Base-by-base conservation (phyloP, 305 asterid genomes). In the Ajuga reptans region DNA sequence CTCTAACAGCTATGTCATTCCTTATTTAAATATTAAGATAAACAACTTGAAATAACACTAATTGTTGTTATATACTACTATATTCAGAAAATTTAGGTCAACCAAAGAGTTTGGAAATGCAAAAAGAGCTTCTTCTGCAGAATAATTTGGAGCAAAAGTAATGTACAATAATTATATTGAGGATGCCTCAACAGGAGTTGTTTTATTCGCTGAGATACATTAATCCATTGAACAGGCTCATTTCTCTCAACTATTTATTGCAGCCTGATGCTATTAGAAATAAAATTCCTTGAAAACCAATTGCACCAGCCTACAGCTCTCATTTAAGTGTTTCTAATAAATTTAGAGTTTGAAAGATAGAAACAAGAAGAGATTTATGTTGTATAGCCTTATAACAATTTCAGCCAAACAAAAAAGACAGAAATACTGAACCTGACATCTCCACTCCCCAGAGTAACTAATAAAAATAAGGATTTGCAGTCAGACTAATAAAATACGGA, bases 81-180 rank as follows among this genome's bases (percentile, higher is more conserved):
- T 62, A 55, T 39, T 59, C 18, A 50, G 31, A 61, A 16, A 15
- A 14, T 41, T 46, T 57, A 71, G 65, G 68, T 45, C 66, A 54
- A 66, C 62, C 42, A 37, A 34, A 31, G 12, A 49, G 36, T 71
- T 71, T 16, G 46, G 66, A 70, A 63, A 74, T 61, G 45, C 39
- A 17, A 74, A 71, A 51, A 3, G 14, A 41, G 46, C 29, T 29
- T 41, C 56, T 31, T 56, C 41, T 6, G 56, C 18, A 42, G 61
- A 50, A n/a, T 42, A 10, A 5, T 34, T 34, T 21, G 66, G 42
- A 46, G 46, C 18, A 46, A 51, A 42, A 46, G 16, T 56, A 60
- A 52, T 45, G 72, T 47, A 64, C 45, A 37, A 66, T 29, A 60
- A 37, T 1, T 29, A n/a, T 63, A 43, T 0, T 33, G 64, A 57